A percentile compares a stretch with the other conserved stretches of the same genome.
These are phyloP conservation scores for Mycena metata DNA, from an alignment of 768 basidiomycete genomes.

Conservation along the genomic window DNA sequence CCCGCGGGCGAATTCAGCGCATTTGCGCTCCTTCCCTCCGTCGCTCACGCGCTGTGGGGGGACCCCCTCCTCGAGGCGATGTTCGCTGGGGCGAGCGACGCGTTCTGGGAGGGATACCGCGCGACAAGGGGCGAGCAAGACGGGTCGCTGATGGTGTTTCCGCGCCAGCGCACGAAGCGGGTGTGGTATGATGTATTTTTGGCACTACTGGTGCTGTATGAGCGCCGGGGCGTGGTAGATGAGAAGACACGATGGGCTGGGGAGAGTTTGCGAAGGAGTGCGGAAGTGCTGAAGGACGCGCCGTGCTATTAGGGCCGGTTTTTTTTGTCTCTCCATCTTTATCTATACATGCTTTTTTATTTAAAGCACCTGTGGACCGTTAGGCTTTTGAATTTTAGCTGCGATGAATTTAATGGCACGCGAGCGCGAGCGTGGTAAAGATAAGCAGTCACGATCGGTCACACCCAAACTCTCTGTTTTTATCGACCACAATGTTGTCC, in stretches of 20 bases:
- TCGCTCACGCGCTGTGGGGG: constrained; percentile 77
- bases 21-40: constrained; percentile 63
- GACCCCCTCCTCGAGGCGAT: constrained; percentile 81
- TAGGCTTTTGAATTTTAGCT: too few species aligned
- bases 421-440: too few species aligned
- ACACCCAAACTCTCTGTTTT: too few species aligned
- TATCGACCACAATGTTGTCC: constrained; percentile 8
- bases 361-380: too few species aligned
- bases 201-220: constrained; percentile 66
- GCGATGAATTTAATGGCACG: too few species aligned
- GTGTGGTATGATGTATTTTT: constrained; percentile 82
- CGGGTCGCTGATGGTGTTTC: constrained; percentile 61
- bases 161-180: constrained; percentile 80
- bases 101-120: constrained; percentile 73
- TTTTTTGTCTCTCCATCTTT: not conserved
- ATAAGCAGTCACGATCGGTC: too few species aligned
- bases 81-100: constrained; percentile 66
- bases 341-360: not conserved
- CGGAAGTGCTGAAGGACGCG: constrained; percentile 62
- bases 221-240: constrained; percentile 43
- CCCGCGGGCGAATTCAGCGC: constrained; percentile 41
- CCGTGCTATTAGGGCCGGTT: constrained; percentile 56
- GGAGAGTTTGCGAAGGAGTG: constrained; percentile 54
- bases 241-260: constrained; percentile 57
- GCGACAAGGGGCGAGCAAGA: constrained; percentile 58